phyloP scores from a whole-genome alignment of 2,329 filamentous ascomycete species.

The Xylaria hypoxylon region DNA sequence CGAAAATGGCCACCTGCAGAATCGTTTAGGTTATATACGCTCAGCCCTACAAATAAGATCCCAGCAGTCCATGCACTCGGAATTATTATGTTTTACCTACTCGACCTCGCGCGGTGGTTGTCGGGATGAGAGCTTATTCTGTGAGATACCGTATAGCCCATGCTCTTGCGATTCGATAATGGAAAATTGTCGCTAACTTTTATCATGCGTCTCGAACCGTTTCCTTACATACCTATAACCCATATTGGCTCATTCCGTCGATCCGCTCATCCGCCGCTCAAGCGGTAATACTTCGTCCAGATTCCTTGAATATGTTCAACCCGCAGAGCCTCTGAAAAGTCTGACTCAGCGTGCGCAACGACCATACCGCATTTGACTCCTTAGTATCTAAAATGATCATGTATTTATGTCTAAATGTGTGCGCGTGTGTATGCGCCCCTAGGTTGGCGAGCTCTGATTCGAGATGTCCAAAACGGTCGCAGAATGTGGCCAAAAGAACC shows the following conservation, averaged over 20 bases:
- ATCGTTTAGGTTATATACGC: conserved; percentile 42
- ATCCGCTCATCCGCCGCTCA: conserved; percentile 24
- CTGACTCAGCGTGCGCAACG: conserved; percentile 31
- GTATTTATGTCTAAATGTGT: conserved; percentile 14
- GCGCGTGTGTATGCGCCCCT: background rate
- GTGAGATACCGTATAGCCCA: background rate
- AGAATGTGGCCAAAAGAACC: conserved; percentile 19
- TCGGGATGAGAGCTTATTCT: background rate
- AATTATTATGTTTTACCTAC: conserved; percentile 18
- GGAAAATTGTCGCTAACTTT: background rate
- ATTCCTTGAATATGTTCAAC: conserved; percentile 33
- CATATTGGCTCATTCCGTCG: conserved; percentile 18
- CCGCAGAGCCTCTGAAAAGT: conserved; percentile 42
- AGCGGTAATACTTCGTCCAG: conserved; percentile 21
- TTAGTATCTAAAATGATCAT: conserved; percentile 26
- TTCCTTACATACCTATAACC: background rate
- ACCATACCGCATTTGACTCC: conserved; percentile 27
- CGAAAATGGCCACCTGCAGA: conserved; percentile 47
- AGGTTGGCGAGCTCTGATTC: conserved; percentile 27
- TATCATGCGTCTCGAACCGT: conserved; percentile 37
- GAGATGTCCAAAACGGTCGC: conserved; percentile 22
- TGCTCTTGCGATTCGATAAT: background rate
- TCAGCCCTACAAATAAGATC: conserved; percentile 41
- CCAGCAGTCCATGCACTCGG: conserved; percentile 35
- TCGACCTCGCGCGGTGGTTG: conserved; percentile 2